Conservation (phyloP, 2,329 filamentous ascomycete species). For the Cercospora sp. region DNA sequence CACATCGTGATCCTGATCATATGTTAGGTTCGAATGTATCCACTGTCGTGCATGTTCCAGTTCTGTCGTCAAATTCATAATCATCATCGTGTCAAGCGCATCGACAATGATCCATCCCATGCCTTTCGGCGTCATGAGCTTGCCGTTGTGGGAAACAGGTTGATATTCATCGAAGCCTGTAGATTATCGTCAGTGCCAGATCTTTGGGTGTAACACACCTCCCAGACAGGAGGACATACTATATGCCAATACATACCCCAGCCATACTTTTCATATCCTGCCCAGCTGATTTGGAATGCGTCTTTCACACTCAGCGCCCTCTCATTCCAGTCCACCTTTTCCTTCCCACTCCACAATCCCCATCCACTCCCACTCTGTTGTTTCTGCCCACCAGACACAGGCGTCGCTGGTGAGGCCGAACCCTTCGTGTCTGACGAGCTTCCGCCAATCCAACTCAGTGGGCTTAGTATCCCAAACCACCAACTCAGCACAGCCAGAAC, state of each 20-base stretch:
- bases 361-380: conserved; percentile 27
- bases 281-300: conserved; percentile 89
- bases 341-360: conserved; percentile 59
- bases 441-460: conserved; percentile 29
- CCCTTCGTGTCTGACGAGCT: conserved; percentile 11
- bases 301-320: conserved; percentile 81
- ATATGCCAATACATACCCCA: conserved; percentile 69
- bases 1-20: conserved; percentile 91
- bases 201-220: background rate
- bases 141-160: conserved; percentile 75
- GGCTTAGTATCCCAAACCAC: conserved; percentile 65
- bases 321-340: conserved; percentile 68
- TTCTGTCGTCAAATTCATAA: conserved; percentile 93
- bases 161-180: conserved; percentile 77
- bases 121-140: conserved; percentile 82
- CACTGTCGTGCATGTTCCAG: conserved; percentile 84
- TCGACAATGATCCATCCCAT: conserved; percentile 99
- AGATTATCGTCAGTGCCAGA: conserved; percentile 7
- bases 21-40: conserved; percentile 77
- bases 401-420: background rate
- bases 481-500: conserved; percentile 63
- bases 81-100: conserved; percentile 90
- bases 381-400: conserved; percentile 19
- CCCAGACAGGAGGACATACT: conserved; percentile 24
- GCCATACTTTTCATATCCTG: conserved; percentile 85